Conservation (phyloP, 2,329 filamentous ascomycete genomes). For the Claviceps arundinis region DNA sequence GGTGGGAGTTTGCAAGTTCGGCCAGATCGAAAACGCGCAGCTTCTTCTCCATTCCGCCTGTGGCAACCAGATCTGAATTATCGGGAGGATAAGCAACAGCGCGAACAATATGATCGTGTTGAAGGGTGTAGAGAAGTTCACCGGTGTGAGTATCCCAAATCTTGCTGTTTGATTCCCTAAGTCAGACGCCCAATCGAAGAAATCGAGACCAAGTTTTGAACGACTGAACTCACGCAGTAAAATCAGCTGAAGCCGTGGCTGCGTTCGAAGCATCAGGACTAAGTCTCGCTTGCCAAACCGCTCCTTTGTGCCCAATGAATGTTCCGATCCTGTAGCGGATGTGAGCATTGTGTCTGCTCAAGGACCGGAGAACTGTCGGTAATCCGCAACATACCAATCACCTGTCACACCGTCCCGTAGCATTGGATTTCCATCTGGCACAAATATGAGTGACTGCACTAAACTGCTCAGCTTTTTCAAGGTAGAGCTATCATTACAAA, state of each 20-base stretch:
- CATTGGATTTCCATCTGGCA: constrained; percentile 89
- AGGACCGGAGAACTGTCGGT: not conserved
- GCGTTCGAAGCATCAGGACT: constrained; percentile 79
- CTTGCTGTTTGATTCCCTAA: constrained; percentile 44
- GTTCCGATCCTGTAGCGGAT: constrained; percentile 70
- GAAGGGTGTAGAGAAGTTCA: constrained; percentile 72
- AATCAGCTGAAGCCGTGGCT: constrained; percentile 90
- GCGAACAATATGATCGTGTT: constrained; percentile 91
- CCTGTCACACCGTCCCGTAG: constrained; percentile 90
- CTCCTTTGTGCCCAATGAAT: constrained; percentile 95
- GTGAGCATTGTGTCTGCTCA: not conserved
- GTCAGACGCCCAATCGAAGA: not conserved
- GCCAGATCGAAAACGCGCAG: constrained; percentile 84
- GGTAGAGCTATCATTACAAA: constrained; percentile 20
- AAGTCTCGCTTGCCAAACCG: constrained; percentile 89
- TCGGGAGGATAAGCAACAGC: constrained; percentile 82
- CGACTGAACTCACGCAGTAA: constrained; percentile 58
- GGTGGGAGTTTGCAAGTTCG: constrained; percentile 33
- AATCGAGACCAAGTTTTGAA: not conserved
- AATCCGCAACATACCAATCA: constrained; percentile 54
- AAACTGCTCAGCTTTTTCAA: constrained; percentile 11
- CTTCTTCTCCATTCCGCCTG: constrained; percentile 93
- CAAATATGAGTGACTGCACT: not conserved
- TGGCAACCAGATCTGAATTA: constrained; percentile 72
- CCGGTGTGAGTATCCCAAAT: constrained; percentile 96